phyloP scores from a whole-genome alignment of 2,329 filamentous ascomycete species.

The Colletotrichum sp. region DNA sequence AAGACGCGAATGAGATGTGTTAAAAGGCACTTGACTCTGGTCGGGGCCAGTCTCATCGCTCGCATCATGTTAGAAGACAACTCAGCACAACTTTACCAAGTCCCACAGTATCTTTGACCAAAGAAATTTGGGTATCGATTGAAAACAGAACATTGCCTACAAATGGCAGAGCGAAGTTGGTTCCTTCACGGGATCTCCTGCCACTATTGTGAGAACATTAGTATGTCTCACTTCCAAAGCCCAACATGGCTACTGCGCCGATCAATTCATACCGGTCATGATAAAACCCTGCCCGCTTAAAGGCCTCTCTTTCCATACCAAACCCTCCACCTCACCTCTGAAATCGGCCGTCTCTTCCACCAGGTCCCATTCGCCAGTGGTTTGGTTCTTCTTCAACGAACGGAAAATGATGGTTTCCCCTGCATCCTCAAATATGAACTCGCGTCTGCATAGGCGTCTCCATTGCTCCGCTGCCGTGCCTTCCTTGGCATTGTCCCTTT shows the following conservation, averaged over 20 bases:
- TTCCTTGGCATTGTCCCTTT: conserved; percentile 34
- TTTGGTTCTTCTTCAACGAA: conserved; percentile 34
- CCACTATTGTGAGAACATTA: background rate
- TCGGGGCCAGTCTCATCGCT: background rate
- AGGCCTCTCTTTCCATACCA: conserved; percentile 40
- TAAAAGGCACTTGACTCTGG: background rate
- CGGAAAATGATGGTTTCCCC: conserved; percentile 37
- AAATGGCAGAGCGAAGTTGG: background rate
- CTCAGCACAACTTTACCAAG: background rate
- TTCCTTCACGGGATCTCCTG: background rate
- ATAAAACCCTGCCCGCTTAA: conserved; percentile 38
- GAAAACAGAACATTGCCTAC: background rate
- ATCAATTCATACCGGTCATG: conserved; percentile 30
- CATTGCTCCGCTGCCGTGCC: conserved; percentile 41
- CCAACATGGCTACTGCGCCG: background rate
- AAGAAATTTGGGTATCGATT: background rate
- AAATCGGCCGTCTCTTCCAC: conserved; percentile 42
- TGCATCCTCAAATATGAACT: conserved; percentile 43
- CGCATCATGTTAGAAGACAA: background rate
- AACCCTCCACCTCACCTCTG: conserved; percentile 28
- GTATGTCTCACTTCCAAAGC: background rate
- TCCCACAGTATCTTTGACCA: background rate
- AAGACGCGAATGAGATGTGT: background rate
- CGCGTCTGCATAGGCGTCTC: conserved; percentile 41
- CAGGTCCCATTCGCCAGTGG: conserved; percentile 38